Percentiles rank a stretch among this genome's conserved stretches.
phyloP scores from a whole-genome alignment of 2,329 filamentous ascomycete genomes.

The Fusarium nurragi region DNA sequence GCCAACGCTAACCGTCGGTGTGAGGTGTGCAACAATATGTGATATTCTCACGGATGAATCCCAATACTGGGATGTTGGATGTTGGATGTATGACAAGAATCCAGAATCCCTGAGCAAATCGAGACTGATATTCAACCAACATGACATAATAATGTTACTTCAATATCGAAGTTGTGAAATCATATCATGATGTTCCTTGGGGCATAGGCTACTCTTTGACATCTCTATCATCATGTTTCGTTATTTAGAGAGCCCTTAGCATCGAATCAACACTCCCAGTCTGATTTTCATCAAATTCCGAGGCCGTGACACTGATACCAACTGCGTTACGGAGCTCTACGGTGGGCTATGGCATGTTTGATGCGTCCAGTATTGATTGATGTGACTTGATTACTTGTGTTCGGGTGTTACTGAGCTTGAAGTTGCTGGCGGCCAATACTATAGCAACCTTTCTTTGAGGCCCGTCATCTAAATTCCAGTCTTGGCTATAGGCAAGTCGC shows the following conservation, averaged over 20 bases:
- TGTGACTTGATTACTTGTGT: background rate
- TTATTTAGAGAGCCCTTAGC: background rate
- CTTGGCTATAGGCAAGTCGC: background rate
- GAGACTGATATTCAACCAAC: background rate
- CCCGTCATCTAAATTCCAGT: conserved; percentile 17
- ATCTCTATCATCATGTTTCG: background rate
- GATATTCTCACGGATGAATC: background rate
- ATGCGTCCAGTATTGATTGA: background rate
- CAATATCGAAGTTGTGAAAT: background rate
- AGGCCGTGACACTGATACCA: background rate
- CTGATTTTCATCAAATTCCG: background rate
- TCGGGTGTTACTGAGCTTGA: background rate
- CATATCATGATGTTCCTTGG: background rate
- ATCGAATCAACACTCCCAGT: background rate
- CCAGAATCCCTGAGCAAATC: background rate
- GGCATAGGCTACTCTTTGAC: background rate
- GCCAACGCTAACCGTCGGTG: background rate
- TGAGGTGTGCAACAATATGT: background rate
- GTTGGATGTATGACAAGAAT: background rate
- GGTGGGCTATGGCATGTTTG: too few species aligned
- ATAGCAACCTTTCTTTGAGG: conserved; percentile 22
- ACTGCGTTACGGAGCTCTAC: background rate
- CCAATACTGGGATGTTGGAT: background rate
- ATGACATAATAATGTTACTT: background rate
- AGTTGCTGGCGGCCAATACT: conserved; percentile 9